Conservation (phyloP, 2,329 filamentous ascomycete genomes). For the Alternaria sp. region DNA sequence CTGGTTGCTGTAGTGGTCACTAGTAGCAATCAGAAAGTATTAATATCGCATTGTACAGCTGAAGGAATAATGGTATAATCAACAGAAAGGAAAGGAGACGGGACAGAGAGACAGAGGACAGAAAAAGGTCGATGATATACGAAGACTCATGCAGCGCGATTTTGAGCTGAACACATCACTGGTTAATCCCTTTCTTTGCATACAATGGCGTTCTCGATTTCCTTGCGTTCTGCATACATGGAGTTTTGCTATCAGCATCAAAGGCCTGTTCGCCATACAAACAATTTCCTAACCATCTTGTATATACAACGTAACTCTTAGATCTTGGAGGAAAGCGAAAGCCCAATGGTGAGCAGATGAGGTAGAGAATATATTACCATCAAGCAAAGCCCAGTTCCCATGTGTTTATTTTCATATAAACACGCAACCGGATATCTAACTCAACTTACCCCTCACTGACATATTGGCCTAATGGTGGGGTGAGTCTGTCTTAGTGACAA, state of each 20-base stretch:
- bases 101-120: not conserved
- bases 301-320: not conserved
- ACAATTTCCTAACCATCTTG: not conserved
- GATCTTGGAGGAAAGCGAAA: not conserved
- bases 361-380: not conserved
- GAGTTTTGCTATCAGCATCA: not conserved
- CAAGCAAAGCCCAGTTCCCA: not conserved
- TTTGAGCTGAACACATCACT: conserved; percentile 10
- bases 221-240: conserved; percentile 1
- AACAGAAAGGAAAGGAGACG: not conserved
- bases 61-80: not conserved
- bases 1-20: not conserved
- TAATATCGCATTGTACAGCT: conserved; percentile 2
- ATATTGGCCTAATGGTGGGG: not conserved
- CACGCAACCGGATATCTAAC: not conserved
- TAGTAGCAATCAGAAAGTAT: not conserved
- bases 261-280: conserved; percentile 2
- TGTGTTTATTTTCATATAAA: not conserved
- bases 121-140: conserved; percentile 13
- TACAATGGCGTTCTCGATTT: not conserved
- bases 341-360: not conserved
- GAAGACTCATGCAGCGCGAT: conserved; percentile 15
- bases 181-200: not conserved
- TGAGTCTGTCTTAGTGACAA: not conserved
- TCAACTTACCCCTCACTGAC: not conserved